Percentiles rank a stretch among this genome's conserved stretches.
phyloP scores from a whole-genome alignment of 441 rosid genomes.

The Aquilaria agallochum region DNA sequence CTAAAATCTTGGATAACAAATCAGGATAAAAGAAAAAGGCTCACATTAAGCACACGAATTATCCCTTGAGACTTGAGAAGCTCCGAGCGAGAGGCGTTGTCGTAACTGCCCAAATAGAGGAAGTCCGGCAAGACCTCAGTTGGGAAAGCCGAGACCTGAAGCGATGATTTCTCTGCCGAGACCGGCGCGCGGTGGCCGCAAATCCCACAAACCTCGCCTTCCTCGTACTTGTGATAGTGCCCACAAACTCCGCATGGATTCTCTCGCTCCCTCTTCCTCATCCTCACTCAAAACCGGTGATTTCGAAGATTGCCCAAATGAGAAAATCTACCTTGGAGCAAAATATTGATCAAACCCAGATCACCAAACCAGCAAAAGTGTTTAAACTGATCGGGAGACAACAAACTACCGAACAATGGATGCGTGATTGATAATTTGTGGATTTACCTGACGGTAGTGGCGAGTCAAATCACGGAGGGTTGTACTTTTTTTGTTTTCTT shows the following conservation, averaged over 20 bases:
- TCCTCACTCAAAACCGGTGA: slow-evolving; percentile 11
- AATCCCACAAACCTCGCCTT: slow-evolving; percentile 90
- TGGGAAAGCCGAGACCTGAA: slow-evolving; percentile 80
- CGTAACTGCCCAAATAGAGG: slow-evolving; percentile 90
- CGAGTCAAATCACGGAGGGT: no score
- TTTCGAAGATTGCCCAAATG: slow-evolving; percentile 22
- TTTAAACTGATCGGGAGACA: no score
- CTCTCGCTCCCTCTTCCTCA: slow-evolving; percentile 98
- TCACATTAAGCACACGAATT: slow-evolving; percentile 84
- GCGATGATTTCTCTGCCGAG: slow-evolving; percentile 34
- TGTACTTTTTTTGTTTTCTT: no score
- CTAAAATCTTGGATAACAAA: no score
- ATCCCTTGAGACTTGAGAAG: slow-evolving; percentile 88
- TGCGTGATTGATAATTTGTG: no score
- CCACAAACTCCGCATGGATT: slow-evolving; percentile 95
- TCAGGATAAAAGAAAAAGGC: background rate
- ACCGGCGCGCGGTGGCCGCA: slow-evolving; percentile 82
- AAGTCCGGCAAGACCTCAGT: slow-evolving; percentile 90
- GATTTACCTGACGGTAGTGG: no score
- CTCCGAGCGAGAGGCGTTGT: slow-evolving; percentile 96
- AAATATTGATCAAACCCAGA: slow-evolving; percentile 8
- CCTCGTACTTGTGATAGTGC: slow-evolving; percentile 97
- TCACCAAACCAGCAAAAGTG: background rate
- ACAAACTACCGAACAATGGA: no score
- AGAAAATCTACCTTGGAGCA: background rate